Base-by-base conservation (phyloP, 106 monocot genomes). In the Platanthera guangdongensis region DNA sequence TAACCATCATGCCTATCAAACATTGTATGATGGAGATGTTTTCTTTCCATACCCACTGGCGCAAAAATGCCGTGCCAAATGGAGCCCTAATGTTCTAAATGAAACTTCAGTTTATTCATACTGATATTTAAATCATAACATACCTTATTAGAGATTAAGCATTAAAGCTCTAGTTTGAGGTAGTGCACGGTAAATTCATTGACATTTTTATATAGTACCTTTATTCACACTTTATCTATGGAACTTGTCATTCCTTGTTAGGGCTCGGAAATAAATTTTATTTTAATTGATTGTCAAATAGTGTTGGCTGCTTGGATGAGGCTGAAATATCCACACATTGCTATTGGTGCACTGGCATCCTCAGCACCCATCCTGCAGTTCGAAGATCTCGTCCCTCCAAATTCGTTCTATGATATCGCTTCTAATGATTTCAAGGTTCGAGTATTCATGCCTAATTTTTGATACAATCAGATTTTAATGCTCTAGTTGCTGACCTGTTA, bases 281-380 rank as follows among this genome's bases (percentile, higher is more conserved):
- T 21, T 13, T 12, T 12, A 70, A 30, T 18, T 67, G 10, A 45
- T 16, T 68, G 16, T 74, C 62, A 48, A 74, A 77, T 45, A 95
- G 96, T 96, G 96, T 16, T 96, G 71, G 96, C 96, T 86, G 88
- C 91, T 72, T 96, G 96, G 96, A 93, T 96, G 90, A 89, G 93
- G 80, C 81, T 93, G 48, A 96, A 93, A 73, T 96, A 93, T 77
- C 90, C 95, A 62, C 89, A 93, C 73, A 84, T 96, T 85, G 93
- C 91, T 49, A 87, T 93, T 54, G 96, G 93, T 46, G 96, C 96
- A 64, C 84, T 96, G 72, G 90, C 96, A 28, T 93, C 96, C 0
- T 96, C 96, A n/a, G 93, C 96, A 50, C 96, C 93, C 28, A 96
- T 96, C 78, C 73, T 96, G 48, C 93, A 96, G 73, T 96, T 96